Evolutionary conservation across 257 asterid genomes (phyloP).

Genomic region (Plantago ovata): DNA sequence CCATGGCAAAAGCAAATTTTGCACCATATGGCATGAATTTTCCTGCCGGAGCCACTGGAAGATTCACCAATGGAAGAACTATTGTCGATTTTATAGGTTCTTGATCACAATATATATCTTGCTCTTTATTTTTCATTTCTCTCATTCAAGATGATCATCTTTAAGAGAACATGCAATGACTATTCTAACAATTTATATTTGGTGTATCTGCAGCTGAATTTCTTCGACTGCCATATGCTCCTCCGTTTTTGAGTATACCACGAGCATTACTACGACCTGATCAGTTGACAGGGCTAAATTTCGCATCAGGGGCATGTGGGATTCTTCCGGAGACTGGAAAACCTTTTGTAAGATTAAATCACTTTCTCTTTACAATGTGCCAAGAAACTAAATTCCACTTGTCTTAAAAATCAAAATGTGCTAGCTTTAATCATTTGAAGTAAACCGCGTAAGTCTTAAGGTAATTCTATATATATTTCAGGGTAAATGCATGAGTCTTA

Average conservation of each 20-base stretch:
- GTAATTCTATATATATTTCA: constrained; percentile 8
- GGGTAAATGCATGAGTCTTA: constrained; percentile 48
- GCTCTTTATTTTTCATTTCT: neutral
- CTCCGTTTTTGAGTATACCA: constrained; percentile 32
- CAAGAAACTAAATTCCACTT: no score
- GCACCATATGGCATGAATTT: constrained; percentile 59
- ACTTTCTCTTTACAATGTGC: no score
- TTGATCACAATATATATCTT: neutral
- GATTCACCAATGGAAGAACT: constrained; percentile 70
- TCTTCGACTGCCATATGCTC: constrained; percentile 37
- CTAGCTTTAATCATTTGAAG: no score
- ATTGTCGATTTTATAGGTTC: constrained; percentile 53
- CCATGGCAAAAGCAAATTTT: constrained; percentile 50
- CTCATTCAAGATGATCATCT: neutral
- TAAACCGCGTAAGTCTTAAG: neutral
- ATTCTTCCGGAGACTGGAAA: constrained; percentile 39
- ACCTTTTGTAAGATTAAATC: neutral
- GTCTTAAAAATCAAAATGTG: no score
- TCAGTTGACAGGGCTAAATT: constrained; percentile 11
- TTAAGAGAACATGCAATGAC: neutral
- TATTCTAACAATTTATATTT: neutral
- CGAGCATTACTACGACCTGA: neutral
- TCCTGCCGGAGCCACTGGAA: constrained; percentile 50
- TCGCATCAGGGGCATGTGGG: constrained; percentile 38
- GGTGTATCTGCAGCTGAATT: constrained; percentile 30